A percentile compares a stretch with the other conserved stretches of the same genome.
phyloP scores from a whole-genome alignment of 352 stramenopile species.

The Aphanomyces astaci region DNA sequence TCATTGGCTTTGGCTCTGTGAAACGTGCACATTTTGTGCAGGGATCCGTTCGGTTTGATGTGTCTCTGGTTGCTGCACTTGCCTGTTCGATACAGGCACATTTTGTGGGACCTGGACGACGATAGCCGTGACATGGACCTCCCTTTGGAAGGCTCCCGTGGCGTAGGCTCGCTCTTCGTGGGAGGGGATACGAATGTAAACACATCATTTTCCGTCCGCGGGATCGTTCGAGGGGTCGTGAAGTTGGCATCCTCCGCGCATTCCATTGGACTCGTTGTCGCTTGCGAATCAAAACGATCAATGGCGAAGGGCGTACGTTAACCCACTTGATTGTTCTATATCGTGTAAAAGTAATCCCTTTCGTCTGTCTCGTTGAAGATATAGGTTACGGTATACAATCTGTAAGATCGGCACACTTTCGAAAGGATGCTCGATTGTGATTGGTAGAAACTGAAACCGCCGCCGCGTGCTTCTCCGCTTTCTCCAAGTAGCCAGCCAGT shows the following conservation, averaged over 20 bases:
- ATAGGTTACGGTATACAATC: not conserved
- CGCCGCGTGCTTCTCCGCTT: not conserved
- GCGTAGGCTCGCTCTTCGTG: not conserved
- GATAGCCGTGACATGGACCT: not conserved
- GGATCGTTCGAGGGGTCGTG: constrained; percentile 4
- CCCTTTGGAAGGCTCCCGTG: not conserved
- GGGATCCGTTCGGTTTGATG: constrained; percentile 15
- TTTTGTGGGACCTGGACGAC: constrained; percentile 8
- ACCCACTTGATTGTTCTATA: not conserved
- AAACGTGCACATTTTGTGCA: constrained; percentile 23
- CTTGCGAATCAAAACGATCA: not conserved
- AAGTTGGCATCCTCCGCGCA: not conserved
- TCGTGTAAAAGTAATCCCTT: not conserved
- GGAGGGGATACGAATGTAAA: constrained; percentile 1
- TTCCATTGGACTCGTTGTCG: not conserved
- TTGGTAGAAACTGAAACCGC: not conserved
- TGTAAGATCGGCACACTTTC: not conserved
- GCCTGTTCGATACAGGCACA: constrained; percentile 19
- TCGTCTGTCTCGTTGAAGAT: not conserved
- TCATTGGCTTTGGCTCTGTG: constrained; percentile 21
- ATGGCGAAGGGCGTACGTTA: not conserved
- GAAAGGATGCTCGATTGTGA: not conserved
- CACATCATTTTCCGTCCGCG: not conserved
- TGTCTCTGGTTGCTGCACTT: constrained; percentile 17
- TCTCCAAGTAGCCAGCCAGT: constrained; percentile 1